phyloP scores from a whole-genome alignment of 345 rosid species.

The Pistacia integerrima region DNA sequence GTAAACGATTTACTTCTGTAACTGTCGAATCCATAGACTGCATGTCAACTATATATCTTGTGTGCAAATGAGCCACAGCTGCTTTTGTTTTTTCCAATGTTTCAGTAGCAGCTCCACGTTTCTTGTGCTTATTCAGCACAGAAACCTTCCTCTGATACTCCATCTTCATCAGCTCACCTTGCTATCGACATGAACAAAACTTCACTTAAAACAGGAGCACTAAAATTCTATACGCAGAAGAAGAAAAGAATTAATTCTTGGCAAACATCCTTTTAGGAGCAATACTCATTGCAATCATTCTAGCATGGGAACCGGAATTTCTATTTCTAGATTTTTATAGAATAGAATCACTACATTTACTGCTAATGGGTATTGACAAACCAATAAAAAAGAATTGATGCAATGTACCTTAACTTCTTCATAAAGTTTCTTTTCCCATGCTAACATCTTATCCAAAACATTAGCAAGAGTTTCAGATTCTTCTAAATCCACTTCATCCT shows the following conservation, averaged over 20 bases:
- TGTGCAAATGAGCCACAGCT: slow-evolving; percentile 88
- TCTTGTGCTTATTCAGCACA: slow-evolving; percentile 75
- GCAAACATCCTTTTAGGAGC: not conserved
- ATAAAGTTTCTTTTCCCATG: slow-evolving; percentile 96
- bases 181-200: slow-evolving; percentile 47
- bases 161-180: slow-evolving; percentile 94
- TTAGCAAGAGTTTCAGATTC: slow-evolving; percentile 89
- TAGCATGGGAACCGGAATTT: not conserved
- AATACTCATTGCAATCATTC: not conserved
- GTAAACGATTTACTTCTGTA: slow-evolving; percentile 81
- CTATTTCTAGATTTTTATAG: not conserved
- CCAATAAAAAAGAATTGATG: slow-evolving; percentile 3
- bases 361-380: not conserved
- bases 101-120: slow-evolving; percentile 70
- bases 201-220: slow-evolving; percentile 12
- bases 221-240: not conserved
- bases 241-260: not conserved
- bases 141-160: slow-evolving; percentile 86
- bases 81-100: slow-evolving; percentile 95
- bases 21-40: slow-evolving; percentile 97
- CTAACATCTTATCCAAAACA: slow-evolving; percentile 88
- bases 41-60: slow-evolving; percentile 95
- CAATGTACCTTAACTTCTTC: slow-evolving; percentile 90
- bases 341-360: not conserved
- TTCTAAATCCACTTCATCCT: slow-evolving; percentile 67